Base-by-base conservation (phyloP, 2,329 filamentous ascomycete genomes). In the Diplodia intermedia region DNA sequence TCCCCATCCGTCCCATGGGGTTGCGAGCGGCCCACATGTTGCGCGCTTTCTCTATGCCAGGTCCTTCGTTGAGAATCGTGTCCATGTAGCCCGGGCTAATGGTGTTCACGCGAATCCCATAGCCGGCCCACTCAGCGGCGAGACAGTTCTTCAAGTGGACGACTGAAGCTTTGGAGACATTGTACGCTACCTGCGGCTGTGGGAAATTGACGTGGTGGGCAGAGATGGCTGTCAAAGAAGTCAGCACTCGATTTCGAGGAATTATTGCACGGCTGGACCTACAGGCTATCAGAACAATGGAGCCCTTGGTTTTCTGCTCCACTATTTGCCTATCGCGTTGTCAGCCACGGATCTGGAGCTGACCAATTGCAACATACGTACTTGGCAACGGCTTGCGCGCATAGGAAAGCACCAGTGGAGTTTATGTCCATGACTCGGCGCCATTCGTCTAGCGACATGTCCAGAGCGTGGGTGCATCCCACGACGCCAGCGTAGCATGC, bases 11-110 rank as follows among this genome's bases (percentile, higher is more conserved):
- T 0, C 89, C 88, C 77, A 85, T 84, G 0, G 90, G 89, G 74
- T 89, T 88, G 67, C 88, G 80, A 40, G 79, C 79, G 26, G 81
- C 81, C 89, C 89, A 91, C 1, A 84, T 81, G 36, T 79, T 79
- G 68, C 86, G 81, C 47, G 84, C 83, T 47, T 82, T 81, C 12
- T 82, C 82, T 56, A 91, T 75, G 0, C 86, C 86, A 8, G 85
- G 83, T 0, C 89, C 89, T 69, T 88, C 88, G 73, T 92, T 93
- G 57, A 93, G 78, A 14, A 91, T 86, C 0, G 90, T 92, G 73
- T 92, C 90, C 88, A 93, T 92, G 72, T 93, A 93, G 0, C 91
- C 91, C 0, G 91, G 91, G 49, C 85, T 88, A 54, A 94, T 83
- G 20, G 83, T 86, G 72, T 94, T 93, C 5, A 91, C 88, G 2